Conservation (phyloP, 23 red algal species). For the Gracilariopsis chorda region DNA sequence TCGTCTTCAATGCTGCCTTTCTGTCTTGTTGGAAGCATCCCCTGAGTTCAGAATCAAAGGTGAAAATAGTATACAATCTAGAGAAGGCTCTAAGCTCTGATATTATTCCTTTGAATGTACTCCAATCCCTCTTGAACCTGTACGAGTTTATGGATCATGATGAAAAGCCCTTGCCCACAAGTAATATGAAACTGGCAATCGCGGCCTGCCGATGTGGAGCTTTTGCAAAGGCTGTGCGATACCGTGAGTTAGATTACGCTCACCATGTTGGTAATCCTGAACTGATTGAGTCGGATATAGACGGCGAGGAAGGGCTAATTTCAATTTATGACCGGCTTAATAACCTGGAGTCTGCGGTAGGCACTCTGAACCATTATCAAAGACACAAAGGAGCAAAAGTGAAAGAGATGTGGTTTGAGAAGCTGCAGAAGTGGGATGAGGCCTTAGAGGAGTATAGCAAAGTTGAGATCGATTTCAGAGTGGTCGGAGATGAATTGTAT, state of each 20-base stretch:
- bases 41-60: slow-evolving; percentile 36
- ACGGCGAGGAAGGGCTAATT: slow-evolving; percentile 88
- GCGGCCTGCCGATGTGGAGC: slow-evolving; percentile 90
- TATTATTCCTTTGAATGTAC: slow-evolving; percentile 78
- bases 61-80: slow-evolving; percentile 64
- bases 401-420: slow-evolving; percentile 87
- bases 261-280: slow-evolving; percentile 52
- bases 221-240: slow-evolving; percentile 91
- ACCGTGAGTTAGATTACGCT: slow-evolving; percentile 90
- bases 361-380: slow-evolving; percentile 81
- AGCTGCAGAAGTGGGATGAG: slow-evolving; percentile 87
- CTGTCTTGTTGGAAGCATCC: slow-evolving; percentile 93
- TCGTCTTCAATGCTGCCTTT: slow-evolving; percentile 97
- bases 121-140: slow-evolving; percentile 86
- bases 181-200: slow-evolving; percentile 60
- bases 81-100: slow-evolving; percentile 72
- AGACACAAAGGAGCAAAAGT: slow-evolving; percentile 50
- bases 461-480: slow-evolving; percentile 19
- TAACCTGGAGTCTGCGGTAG: slow-evolving; percentile 89
- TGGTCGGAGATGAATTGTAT: slow-evolving; percentile 20
- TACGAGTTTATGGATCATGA: slow-evolving; percentile 99
- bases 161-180: slow-evolving; percentile 92
- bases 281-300: slow-evolving; percentile 51
- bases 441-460: slow-evolving; percentile 63
- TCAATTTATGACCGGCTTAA: slow-evolving; percentile 94